Evolutionary conservation across 2,329 filamentous ascomycete species (phyloP), one percentile per base, ranked within the genome.

Genomic region (Juglanconis sp.): DNA sequence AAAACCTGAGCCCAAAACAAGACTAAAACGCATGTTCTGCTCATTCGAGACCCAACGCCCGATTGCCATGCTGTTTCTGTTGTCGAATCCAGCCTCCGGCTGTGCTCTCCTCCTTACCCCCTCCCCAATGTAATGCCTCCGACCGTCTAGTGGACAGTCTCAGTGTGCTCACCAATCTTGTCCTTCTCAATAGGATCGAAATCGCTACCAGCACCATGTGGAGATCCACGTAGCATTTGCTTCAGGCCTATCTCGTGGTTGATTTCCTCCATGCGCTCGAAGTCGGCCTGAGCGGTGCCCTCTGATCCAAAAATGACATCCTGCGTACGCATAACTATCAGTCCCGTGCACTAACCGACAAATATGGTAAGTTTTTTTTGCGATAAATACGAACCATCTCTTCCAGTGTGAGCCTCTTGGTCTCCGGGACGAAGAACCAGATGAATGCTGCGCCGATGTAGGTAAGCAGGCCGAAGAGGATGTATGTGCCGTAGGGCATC

Each of bases 211-310:
- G 44, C 36, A 31, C 60, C 65, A 13, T 63, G 65, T 8, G 62
- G 47, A 4, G 69, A 53, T 7, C 67, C 70, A 3, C 70, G 67
- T 11, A 79, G 66, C 64, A 79, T 70, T n/a, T 72, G 71, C 1
- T 71, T 76, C 2, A 91, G 74, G 0, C 89, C 89, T 63, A 92
- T 86, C 67, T 90, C 87, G 36, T 77, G 75, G 70, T 90, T 87
- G 67, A 92, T 90, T 70, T 88, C 84, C n/a, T 81, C 80, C 86
- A 91, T 91, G 34, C 88, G 81, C 73, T 89, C 86, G 56, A 82
- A 79, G 68, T 91, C 88, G 1, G 86, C 84, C 53, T 84, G 80
- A 0, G 87, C 87, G 3, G 83, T 81, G n/a, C 88, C 87, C 63
- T 86, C 82, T 3, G 81, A 84, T 11, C 86, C 86, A 66, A 90